phyloP scores from a whole-genome alignment of 148 eudicot genomes.

The Dysphania ambrosioides region DNA sequence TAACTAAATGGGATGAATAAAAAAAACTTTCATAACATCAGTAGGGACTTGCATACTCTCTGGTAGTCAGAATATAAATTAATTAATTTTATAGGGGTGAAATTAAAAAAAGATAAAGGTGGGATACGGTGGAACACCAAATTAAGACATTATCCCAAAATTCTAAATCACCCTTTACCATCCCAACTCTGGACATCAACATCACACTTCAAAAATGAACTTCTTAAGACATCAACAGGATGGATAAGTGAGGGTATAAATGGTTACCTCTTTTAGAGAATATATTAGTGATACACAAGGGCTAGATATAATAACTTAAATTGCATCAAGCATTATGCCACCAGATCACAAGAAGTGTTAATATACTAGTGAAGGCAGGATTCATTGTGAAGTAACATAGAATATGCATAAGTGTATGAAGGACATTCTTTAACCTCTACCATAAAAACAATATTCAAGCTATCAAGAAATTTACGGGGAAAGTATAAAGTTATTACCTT shows the following conservation, averaged over 20 bases:
- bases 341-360: no score
- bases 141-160: neutral
- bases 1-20: no score
- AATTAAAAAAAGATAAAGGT: neutral
- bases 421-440: neutral
- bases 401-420: neutral
- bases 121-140: neutral
- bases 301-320: neutral
- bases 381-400: no score
- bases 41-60: no score
- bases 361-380: no score
- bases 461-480: neutral
- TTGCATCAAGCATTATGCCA: neutral
- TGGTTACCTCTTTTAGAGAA: neutral
- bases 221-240: neutral
- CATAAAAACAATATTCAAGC: neutral
- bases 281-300: neutral
- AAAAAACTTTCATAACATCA: no score
- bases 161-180: no score
- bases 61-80: no score
- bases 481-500: slow-evolving; percentile 40
- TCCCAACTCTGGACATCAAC: neutral
- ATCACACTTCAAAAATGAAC: neutral
- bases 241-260: neutral
- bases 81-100: neutral